Evolutionary conservation across 805 yeast species (phyloP).

Genomic region (Yarrowia osloensis): DNA sequence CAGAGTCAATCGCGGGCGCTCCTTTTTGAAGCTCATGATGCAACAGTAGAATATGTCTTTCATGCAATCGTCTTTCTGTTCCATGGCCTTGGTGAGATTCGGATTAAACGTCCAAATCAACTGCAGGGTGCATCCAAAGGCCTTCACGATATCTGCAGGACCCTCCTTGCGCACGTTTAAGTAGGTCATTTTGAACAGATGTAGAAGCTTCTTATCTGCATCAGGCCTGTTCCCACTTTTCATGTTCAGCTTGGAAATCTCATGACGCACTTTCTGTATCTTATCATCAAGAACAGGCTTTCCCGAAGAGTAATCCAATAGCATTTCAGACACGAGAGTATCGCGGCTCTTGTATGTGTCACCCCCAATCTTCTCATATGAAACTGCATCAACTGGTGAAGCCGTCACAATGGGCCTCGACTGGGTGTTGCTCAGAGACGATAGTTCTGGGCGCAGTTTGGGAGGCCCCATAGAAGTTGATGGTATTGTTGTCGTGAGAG

Average conservation of each 20-base stretch:
- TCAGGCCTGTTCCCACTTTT: not conserved
- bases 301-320: not conserved
- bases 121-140: not conserved
- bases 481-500: not conserved
- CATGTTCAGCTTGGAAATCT: not conserved
- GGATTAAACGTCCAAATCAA: not conserved
- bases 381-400: too few species aligned
- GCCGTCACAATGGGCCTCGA: too few species aligned
- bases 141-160: not conserved
- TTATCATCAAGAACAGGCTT: not conserved
- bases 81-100: not conserved
- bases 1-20: not conserved
- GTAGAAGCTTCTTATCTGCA: not conserved
- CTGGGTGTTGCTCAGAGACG: too few species aligned
- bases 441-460: not conserved
- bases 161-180: not conserved
- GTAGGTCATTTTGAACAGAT: not conserved
- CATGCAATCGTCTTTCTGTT: not conserved
- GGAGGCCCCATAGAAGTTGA: not conserved
- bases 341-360: not conserved
- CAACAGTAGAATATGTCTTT: not conserved
- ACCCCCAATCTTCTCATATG: not conserved
- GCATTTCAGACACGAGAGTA: not conserved
- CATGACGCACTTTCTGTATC: not conserved
- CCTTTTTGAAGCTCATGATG: not conserved